A percentile compares a stretch with the other conserved stretches of the same genome.
These are phyloP conservation scores for Neoarthrinium moseri DNA, from an alignment of 2,329 filamentous ascomycete genomes.

Conservation along the genomic window DNA sequence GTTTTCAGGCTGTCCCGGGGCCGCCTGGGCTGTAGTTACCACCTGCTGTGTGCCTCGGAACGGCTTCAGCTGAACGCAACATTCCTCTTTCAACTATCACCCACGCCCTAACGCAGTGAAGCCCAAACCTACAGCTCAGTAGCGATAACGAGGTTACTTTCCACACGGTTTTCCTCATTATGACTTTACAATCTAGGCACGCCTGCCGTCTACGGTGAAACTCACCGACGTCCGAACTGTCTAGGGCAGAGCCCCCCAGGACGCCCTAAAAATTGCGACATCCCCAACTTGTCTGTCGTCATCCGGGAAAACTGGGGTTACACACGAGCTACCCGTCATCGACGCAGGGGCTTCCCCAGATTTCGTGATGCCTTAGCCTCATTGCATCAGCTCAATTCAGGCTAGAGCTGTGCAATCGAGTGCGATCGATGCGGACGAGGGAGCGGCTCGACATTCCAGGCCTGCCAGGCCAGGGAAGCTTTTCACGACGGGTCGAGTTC, in stretches of 20 bases:
- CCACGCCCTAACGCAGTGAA: too few species aligned
- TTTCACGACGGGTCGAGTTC: too few species aligned
- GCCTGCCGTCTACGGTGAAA: neutral
- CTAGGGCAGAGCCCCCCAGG: neutral
- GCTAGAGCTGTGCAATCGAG: too few species aligned
- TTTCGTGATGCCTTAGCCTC: neutral
- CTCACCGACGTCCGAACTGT: neutral
- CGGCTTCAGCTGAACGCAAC: too few species aligned
- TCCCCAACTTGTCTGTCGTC: constrained; percentile 1
- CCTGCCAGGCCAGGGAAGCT: too few species aligned
- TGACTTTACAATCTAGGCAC: constrained; percentile 1
- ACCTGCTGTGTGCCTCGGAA: too few species aligned
- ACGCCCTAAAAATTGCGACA: constrained; percentile 5
- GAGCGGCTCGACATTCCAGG: too few species aligned
- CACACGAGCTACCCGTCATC: neutral
- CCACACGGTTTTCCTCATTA: neutral
- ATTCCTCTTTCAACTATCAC: too few species aligned
- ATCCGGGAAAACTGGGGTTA: constrained; percentile 6
- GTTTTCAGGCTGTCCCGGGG: too few species aligned
- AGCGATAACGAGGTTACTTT: constrained; percentile 1
- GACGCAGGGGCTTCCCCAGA: constrained; percentile 5
- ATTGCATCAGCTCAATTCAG: neutral
- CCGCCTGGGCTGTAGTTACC: too few species aligned
- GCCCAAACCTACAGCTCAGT: too few species aligned
- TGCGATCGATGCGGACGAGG: too few species aligned